A percentile compares a stretch with the other conserved stretches of the same genome.
Evolutionary conservation across 2,329 filamentous ascomycete genomes (phyloP).

Genomic region (Colletotrichum musae): DNA sequence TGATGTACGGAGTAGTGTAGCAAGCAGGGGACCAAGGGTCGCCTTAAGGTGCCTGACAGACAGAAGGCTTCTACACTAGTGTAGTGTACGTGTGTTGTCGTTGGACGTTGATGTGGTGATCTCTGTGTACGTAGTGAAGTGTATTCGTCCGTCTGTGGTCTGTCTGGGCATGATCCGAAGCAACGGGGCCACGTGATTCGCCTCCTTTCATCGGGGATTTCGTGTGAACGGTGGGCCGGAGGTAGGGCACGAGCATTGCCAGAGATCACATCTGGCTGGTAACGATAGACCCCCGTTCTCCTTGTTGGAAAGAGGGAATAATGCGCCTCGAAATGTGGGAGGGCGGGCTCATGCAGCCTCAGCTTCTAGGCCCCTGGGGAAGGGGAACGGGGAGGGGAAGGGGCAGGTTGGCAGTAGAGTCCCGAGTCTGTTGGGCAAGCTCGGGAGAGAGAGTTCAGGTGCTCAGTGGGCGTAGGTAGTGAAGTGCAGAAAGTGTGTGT

Average conservation of each 20-base stretch:
- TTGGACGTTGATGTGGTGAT: conserved; percentile 6
- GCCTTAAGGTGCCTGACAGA: conserved; percentile 13
- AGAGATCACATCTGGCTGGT: conserved; percentile 1
- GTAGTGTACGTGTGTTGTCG: background rate
- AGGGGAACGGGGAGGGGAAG: conserved; percentile 1
- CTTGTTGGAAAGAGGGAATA: conserved; percentile 24
- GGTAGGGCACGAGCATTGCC: conserved; percentile 1
- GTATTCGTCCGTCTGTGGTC: too few relatives aligned
- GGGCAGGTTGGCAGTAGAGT: background rate
- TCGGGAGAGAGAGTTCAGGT: conserved; percentile 18
- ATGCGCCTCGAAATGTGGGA: conserved; percentile 18
- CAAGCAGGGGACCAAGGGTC: conserved; percentile 25
- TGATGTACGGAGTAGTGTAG: too few relatives aligned
- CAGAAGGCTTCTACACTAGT: background rate
- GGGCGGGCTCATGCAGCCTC: conserved; percentile 17
- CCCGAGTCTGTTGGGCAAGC: background rate
- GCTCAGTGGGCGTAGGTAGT: background rate
- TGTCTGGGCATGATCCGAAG: conserved; percentile 22
- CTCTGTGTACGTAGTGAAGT: too few relatives aligned
- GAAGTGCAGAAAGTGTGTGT: background rate
- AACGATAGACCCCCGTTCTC: background rate
- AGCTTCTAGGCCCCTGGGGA: conserved; percentile 10
- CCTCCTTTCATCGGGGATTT: conserved; percentile 29
- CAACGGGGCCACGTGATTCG: conserved; percentile 17
- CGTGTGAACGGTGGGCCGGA: conserved; percentile 16